These are phyloP conservation scores for Oryza longistaminata DNA, from an alignment of 176 grass and related monocot genomes.

Conservation along the genomic window DNA sequence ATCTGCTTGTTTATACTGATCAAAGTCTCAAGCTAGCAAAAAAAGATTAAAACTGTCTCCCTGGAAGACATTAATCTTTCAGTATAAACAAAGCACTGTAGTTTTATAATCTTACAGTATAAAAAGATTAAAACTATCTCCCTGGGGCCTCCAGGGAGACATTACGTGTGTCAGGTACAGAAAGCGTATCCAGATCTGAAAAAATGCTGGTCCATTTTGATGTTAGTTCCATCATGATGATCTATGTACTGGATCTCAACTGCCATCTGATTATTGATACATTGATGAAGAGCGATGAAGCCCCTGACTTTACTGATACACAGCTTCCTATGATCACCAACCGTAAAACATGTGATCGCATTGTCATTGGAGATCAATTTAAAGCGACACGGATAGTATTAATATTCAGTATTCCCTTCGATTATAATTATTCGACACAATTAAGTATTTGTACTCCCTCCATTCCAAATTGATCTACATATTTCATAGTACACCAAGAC, in stretches of 20 bases:
- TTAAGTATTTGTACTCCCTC: too few relatives aligned
- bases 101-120: background rate
- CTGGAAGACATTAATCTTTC: background rate
- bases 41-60: too few relatives aligned
- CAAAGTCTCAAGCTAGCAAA: background rate
- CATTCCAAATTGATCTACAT: too few relatives aligned
- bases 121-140: too few relatives aligned
- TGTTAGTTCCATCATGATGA: background rate
- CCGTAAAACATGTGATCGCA: background rate
- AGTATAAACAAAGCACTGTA: too few relatives aligned
- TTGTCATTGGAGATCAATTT: background rate
- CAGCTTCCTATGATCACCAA: background rate
- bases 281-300: background rate
- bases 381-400: too few relatives aligned
- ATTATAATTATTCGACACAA: too few relatives aligned
- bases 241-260: slow-evolving; percentile 12
- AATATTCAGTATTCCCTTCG: too few relatives aligned
- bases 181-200: slow-evolving; percentile 8
- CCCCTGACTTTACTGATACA: background rate
- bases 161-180: background rate
- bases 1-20: slow-evolving; percentile 50
- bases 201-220: background rate
- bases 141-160: background rate
- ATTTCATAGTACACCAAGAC: too few relatives aligned
- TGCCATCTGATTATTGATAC: background rate